Conservation (phyloP, 768 basidiomycete genomes). For the Leccinum broughii region DNA sequence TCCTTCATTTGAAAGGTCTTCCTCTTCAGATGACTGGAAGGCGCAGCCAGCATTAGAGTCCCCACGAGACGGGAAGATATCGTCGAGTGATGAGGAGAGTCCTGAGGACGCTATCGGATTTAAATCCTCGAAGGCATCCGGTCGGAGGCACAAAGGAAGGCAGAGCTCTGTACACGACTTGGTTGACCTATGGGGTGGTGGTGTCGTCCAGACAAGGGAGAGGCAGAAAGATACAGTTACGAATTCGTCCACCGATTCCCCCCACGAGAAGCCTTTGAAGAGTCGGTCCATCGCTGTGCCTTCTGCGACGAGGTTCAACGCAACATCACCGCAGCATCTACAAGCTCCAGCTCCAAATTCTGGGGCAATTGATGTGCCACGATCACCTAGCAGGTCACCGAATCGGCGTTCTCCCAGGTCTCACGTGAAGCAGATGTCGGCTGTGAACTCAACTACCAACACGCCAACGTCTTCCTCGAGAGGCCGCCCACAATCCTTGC, state of each 20-base stretch:
- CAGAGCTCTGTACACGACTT: conserved; percentile 85
- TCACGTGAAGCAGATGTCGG: conserved; percentile 34
- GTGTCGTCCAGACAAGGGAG: conserved; percentile 42
- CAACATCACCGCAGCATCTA: conserved; percentile 29
- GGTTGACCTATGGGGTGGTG: conserved; percentile 76
- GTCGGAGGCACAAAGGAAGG: conserved; percentile 44
- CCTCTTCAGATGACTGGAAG: conserved; percentile 52
- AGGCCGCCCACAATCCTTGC: conserved; percentile 80
- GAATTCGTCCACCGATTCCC: conserved; percentile 19
- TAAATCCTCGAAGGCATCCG: conserved; percentile 26
- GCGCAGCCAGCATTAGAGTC: conserved; percentile 33
- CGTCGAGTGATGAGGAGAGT: conserved; percentile 58
- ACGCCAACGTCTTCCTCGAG: conserved; percentile 40
- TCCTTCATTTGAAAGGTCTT: conserved; percentile 19
- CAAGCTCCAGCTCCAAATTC: conserved; percentile 18
- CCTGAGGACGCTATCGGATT: conserved; percentile 48
- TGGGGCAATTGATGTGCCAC: conserved; percentile 17
- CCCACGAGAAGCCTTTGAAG: conserved; percentile 23
- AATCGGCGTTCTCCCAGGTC: conserved; percentile 28
- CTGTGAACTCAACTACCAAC: conserved; percentile 23
- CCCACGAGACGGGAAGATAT: conserved; percentile 33
- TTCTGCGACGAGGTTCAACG: conserved; percentile 19
- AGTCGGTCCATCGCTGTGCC: conserved; percentile 21
- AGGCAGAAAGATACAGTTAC: conserved; percentile 34
- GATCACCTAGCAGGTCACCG: conserved; percentile 33